Conservation (phyloP, 257 asterid species). For the Misopates orontium region DNA sequence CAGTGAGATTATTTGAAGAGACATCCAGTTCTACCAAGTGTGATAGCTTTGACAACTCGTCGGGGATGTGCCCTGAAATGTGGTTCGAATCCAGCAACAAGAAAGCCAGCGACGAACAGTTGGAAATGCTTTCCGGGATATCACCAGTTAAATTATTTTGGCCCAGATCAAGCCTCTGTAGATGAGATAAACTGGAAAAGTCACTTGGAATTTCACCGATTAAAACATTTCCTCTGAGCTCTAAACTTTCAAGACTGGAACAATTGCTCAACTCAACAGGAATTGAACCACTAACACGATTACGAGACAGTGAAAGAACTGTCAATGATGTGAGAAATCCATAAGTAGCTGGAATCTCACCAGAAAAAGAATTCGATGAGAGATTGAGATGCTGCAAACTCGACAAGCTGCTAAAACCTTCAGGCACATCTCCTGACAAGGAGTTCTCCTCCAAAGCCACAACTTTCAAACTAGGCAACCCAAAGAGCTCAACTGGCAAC, state of each 20-base stretch:
- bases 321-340: slow-evolving; percentile 63
- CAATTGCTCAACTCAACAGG: slow-evolving; percentile 68
- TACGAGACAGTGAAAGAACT: slow-evolving; percentile 53
- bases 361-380: slow-evolving; percentile 60
- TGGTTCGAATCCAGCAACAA: slow-evolving; percentile 61
- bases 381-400: slow-evolving; percentile 64
- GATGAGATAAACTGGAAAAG: slow-evolving; percentile 46
- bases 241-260: slow-evolving; percentile 53
- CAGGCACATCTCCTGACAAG: slow-evolving; percentile 67
- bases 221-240: slow-evolving; percentile 49
- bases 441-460: slow-evolving; percentile 65
- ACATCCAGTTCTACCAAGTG: slow-evolving; percentile 47
- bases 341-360: slow-evolving; percentile 61
- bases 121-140: slow-evolving; percentile 58
- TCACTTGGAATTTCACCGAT: slow-evolving; percentile 52
- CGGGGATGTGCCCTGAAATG: slow-evolving; percentile 61
- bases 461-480: slow-evolving; percentile 62
- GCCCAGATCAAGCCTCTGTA: slow-evolving; percentile 72
- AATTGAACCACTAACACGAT: slow-evolving; percentile 49
- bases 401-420: slow-evolving; percentile 84
- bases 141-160: slow-evolving; percentile 52
- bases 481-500: slow-evolving; percentile 71
- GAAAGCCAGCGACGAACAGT: slow-evolving; percentile 52
- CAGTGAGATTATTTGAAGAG: slow-evolving; percentile 58
- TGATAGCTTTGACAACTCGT: slow-evolving; percentile 42